Base-by-base conservation (phyloP, 345 rosid genomes). In the Brassica juncea region DNA sequence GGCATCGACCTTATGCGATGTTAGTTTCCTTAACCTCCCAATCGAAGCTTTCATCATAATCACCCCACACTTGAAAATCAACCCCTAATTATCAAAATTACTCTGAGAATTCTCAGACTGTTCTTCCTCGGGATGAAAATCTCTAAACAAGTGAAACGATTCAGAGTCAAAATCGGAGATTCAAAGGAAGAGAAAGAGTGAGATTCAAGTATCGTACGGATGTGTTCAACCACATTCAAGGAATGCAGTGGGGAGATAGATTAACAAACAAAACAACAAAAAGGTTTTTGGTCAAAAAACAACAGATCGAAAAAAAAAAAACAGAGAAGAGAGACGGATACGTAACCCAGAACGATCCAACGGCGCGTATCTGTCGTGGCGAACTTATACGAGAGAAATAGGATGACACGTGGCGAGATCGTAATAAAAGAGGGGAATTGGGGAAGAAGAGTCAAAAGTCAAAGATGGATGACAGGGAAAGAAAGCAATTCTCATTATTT, bases 21-120 rank as follows among this genome's bases (percentile, higher is more conserved):
- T 86, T 47, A 93, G 87, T 81, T 87, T 89, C 81, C 82, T 86
- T 47, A 95, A 80, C 88, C 88, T 93, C 39, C 74, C 84, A 21
- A 94, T 75, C 66, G 92, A 84, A 73, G 97, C 85, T 87, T 86
- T 95, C 99, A 95, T 95, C 81, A 79, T 84, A 70, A 69, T 57
- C n/a, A 8, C n/a, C 86, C 87, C 78, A 87, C 79, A 63, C 49
- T 79, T 37, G 76, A 39, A 65, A 34, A 42, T 31, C 42, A 59
- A 58, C 1, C 16, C 90, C 92, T 85, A 90, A 84, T 23, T 63
- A 66, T 12, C 28, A 47, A 59, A 70, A 74, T n/a, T 66, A 62
- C 39, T 62, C 37, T 28, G 55, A 61, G 39, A 8, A 31, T 5
- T 44, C 47, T 44, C 42, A 12, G 5, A 47, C 27, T 47, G 23